Percentiles rank a stretch among this genome's conserved stretches.
These are phyloP conservation scores for Penicillium griseofulvum DNA, from an alignment of 2,329 filamentous ascomycete genomes.

Conservation along the genomic window DNA sequence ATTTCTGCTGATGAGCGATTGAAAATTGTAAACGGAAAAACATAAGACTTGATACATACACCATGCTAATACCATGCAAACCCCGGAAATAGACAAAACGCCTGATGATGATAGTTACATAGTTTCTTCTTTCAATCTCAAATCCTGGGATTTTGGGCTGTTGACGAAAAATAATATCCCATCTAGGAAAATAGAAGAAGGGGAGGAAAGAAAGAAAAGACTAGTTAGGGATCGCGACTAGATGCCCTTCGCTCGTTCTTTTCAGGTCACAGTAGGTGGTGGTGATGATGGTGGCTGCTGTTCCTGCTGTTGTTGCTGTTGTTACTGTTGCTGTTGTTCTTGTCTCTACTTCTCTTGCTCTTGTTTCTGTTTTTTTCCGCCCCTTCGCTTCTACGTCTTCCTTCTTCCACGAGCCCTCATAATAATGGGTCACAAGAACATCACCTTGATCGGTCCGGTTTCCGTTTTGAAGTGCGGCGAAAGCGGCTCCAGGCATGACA, in stretches of 20 bases:
- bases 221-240: no score
- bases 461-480: constrained; percentile 25
- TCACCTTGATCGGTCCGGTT: constrained; percentile 17
- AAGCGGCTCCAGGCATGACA: constrained; percentile 26
- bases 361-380: constrained; percentile 13
- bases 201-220: no score
- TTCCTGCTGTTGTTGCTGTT: not conserved
- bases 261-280: no score
- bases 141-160: not conserved
- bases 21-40: not conserved
- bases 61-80: not conserved
- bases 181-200: not conserved
- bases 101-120: not conserved
- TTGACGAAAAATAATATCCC: no score
- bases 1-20: not conserved
- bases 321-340: no score
- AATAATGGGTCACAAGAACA: constrained; percentile 17
- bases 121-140: not conserved
- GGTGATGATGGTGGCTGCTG: not conserved
- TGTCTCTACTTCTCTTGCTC: no score
- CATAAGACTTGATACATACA: not conserved
- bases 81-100: not conserved
- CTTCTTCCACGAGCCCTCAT: constrained; percentile 21
- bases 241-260: no score
- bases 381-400: constrained; percentile 17